Base-by-base conservation (phyloP, 139 green algal species). In the Asterochloris erici region DNA sequence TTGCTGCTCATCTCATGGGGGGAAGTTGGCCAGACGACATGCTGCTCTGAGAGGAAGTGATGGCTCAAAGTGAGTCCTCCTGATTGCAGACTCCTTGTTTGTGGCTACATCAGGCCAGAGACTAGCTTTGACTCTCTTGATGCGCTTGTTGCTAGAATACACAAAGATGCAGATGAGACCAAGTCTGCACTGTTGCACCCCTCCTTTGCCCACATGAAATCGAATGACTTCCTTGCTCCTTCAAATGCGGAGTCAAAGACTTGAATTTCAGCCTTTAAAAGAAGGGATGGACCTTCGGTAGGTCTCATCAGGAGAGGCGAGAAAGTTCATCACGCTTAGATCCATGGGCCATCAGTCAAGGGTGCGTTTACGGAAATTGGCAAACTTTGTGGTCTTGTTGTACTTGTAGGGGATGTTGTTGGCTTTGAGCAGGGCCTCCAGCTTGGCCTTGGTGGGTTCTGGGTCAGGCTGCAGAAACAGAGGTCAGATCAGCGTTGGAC, bases 91-190 rank as follows among this genome's bases (percentile, higher is more conserved):
- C 86, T 97, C 14, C 62, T 96, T 15, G 88, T 98, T 13, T 91
- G 85, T 60, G 93, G 89, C 27, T 99, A 98, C 88, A 91, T 99
- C 14, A 89, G 96, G 27, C 95, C 96, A 28, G 96, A 98, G 88
- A 90, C 91, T 10, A 92, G 96, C 83, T 98, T 98, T 73, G 29
- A 69, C 0, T 90, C 83, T 0, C 74, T 97, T 28, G 90, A 98
- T 74, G 91, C 87, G 0, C 90, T 99, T 0, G 86, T 96, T 1
- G 84, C 83, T 10, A 79, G 90, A 19, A 98, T 99, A 38, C 91
- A 95, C 70, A 47, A 88, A 14, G 95, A 98, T 86, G 95, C 76
- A 0, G 80, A 88, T 9, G 86, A 94, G 12, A 85, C 90, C 11
- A 64, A 79, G 14, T 78, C 68, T 11, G 93, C 90, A 0, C 86